These are phyloP conservation scores for Cylindrotheca closterium DNA, from an alignment of 108 stramenopile species.

Conservation along the genomic window DNA sequence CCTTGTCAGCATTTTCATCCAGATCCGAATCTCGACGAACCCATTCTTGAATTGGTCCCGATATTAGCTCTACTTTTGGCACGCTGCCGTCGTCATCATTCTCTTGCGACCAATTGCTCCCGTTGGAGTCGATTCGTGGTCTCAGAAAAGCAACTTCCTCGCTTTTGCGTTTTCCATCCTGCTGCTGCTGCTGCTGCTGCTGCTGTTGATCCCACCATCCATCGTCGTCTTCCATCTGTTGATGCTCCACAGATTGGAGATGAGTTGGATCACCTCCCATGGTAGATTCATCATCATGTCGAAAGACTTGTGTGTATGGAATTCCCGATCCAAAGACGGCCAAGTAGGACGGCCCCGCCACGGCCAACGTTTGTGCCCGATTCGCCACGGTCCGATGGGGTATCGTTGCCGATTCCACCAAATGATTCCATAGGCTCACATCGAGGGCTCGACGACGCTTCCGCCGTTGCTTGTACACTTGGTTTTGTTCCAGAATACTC, in stretches of 20 bases:
- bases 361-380: conserved; percentile 1
- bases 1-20: neutral
- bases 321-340: conserved; percentile 33
- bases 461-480: conserved; percentile 2
- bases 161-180: neutral
- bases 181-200: neutral
- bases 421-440: conserved; percentile 22
- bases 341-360: conserved; percentile 11
- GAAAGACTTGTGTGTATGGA: conserved; percentile 1
- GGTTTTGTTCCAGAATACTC: neutral
- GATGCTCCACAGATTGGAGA: neutral
- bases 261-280: neutral
- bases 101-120: neutral
- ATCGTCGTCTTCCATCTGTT: neutral
- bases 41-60: neutral
- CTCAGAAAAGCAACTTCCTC: neutral
- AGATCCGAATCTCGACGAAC: neutral
- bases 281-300: neutral
- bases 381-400: conserved; percentile 28
- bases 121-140: neutral
- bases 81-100: neutral
- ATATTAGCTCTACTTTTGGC: too few relatives aligned
- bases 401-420: conserved; percentile 31
- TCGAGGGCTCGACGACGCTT: conserved; percentile 3
- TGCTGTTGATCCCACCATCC: neutral